phyloP scores from a whole-genome alignment of 2,329 filamentous ascomycete species.

The Didymella exigua region DNA sequence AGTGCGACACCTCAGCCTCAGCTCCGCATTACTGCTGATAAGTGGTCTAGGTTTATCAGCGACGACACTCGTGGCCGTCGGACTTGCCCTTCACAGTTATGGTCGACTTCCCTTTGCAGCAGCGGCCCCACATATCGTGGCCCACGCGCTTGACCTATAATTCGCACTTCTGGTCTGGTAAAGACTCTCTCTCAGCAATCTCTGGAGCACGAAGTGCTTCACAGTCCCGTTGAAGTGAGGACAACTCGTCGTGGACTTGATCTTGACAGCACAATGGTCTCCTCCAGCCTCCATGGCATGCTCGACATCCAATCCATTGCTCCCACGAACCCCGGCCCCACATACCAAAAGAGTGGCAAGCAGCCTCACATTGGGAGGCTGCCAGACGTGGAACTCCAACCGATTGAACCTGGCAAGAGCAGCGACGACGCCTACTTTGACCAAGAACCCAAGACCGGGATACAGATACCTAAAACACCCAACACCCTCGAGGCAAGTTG shows the following conservation, averaged over 20 bases:
- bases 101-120: conserved; percentile 3
- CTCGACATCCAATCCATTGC: conserved; percentile 51
- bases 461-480: conserved; percentile 41
- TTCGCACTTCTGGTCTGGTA: neutral
- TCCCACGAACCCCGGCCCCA: conserved; percentile 46
- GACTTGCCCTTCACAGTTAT: conserved; percentile 13
- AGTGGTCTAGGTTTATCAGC: conserved; percentile 36
- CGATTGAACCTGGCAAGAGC: conserved; percentile 27
- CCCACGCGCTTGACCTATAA: neutral
- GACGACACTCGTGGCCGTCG: conserved; percentile 18
- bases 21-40: neutral
- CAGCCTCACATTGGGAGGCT: conserved; percentile 26
- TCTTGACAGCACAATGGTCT: conserved; percentile 40
- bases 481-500: conserved; percentile 61
- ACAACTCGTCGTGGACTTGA: neutral
- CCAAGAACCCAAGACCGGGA: conserved; percentile 14
- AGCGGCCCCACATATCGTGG: neutral
- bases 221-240: neutral
- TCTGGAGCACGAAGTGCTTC: neutral
- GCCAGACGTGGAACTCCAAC: conserved; percentile 45
- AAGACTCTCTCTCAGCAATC: neutral
- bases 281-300: conserved; percentile 47
- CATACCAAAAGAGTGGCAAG: conserved; percentile 34
- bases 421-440: conserved; percentile 20
- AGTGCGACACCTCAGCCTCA: conserved; percentile 15